Evolutionary conservation across 1,139 yeast genomes (phyloP), one percentile per base, ranked within the genome.

Genomic region (Pichia sp.): DNA sequence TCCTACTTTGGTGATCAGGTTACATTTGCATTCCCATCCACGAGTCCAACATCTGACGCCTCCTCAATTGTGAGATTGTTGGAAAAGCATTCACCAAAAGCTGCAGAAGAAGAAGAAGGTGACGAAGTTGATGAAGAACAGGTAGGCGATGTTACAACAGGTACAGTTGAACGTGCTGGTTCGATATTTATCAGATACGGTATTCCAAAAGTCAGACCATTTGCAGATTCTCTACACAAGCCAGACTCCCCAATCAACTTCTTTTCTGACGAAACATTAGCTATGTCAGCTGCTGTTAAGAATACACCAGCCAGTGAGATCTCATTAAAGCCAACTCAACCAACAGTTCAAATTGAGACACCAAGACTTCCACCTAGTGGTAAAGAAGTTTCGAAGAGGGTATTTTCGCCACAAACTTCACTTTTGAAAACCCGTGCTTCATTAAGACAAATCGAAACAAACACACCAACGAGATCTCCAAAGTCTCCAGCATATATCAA

Each of bases 1-100:
- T 50, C 54, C 15, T 53, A 53, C 28, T 35, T 50, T 30, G 56
- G 58, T 9, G 54, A 52, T 32, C 55, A 45, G 27, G 4, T 34
- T 6, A 35, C 34, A 3, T 53, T 40, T 30, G 42, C 42, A 30
- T 53, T 50, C 24, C 57, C 57, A 14, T 27, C 47, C 7, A 15
- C 34, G n/a, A n/a, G 4, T 17, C 9, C 18, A 32, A 4, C 18
- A 32, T n/a, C 18, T 32, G 14, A 11, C 2, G 11, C 7, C 5
- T n/a, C 34, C n/a, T 32, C 33, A 6, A 30, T 12, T n/a, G 40
- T 24, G 17, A 30, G 24, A 9, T 19, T 30, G 4, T 20, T 37
- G 17, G 28, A 24, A 24, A 7, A 8, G 27, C 7, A 24, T 24
- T 24, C 14, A 28, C 14, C n/a, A 28, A 4, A 28, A n/a, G n/a